A percentile compares a stretch with the other conserved stretches of the same genome.
phyloP scores from a whole-genome alignment of 1,284 basidiomycete species.

The Ustilago nuda region DNA sequence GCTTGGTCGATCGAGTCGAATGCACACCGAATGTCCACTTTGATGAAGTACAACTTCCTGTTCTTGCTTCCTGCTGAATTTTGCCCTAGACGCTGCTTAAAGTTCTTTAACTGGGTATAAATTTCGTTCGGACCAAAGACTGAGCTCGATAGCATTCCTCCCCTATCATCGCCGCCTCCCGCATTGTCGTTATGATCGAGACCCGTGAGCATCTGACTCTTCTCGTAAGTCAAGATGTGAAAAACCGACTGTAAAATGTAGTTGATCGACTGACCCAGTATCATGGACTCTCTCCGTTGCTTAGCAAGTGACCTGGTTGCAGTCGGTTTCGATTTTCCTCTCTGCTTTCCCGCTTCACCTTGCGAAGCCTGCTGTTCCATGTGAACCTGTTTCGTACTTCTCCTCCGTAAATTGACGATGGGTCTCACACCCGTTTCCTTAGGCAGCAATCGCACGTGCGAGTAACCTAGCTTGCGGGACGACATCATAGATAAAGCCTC shows the following conservation, averaged over 20 bases:
- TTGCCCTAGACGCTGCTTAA: constrained; percentile 28
- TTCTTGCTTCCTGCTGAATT: constrained; percentile 5
- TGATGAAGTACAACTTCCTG: constrained; percentile 81
- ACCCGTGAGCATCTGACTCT: constrained; percentile 22
- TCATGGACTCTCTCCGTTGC: constrained; percentile 26
- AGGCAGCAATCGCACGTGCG: constrained; percentile 87
- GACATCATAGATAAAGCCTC: constrained; percentile 68
- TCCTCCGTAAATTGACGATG: constrained; percentile 88
- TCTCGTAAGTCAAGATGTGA: constrained; percentile 64
- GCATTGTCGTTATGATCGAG: background rate
- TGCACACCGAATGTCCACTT: constrained; percentile 92
- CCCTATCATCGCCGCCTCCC: background rate
- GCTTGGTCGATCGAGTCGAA: constrained; percentile 96
- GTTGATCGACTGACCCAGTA: constrained; percentile 79
- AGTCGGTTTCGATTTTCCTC: background rate
- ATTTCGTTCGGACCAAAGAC: constrained; percentile 71
- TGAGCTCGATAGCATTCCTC: constrained; percentile 44
- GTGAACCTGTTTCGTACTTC: constrained; percentile 63
- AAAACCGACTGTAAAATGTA: constrained; percentile 79
- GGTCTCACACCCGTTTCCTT: constrained; percentile 95
- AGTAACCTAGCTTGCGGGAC: constrained; percentile 76
- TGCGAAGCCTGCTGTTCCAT: constrained; percentile 13
- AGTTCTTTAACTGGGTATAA: constrained; percentile 35
- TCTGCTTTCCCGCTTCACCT: constrained; percentile 2
- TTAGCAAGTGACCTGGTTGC: constrained; percentile 13